These are phyloP conservation scores for Globisporangium camurandrum DNA, from an alignment of 352 stramenopile genomes.

Conservation along the genomic window DNA sequence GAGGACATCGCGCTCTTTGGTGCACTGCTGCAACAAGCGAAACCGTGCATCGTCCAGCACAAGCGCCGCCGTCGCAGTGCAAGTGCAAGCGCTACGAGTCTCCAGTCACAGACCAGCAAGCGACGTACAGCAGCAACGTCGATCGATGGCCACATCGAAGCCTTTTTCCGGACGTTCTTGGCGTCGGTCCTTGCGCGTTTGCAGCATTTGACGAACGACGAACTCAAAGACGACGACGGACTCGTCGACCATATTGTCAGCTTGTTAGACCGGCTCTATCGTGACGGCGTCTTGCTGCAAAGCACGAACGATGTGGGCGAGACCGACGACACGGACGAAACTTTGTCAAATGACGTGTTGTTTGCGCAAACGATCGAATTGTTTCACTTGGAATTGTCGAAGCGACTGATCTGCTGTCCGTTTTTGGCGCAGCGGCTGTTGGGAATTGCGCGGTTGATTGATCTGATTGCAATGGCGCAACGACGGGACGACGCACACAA, in stretches of 20 bases:
- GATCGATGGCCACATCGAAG: slow-evolving; percentile 39
- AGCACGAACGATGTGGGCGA: slow-evolving; percentile 9
- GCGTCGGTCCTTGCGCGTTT: slow-evolving; percentile 62
- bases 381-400: slow-evolving; percentile 79
- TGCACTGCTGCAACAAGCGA: slow-evolving; percentile 58
- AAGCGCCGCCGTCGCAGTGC: slow-evolving; percentile 49
- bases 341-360: slow-evolving; percentile 15
- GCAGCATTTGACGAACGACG: slow-evolving; percentile 51
- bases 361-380: slow-evolving; percentile 77
- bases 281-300: slow-evolving; percentile 50
- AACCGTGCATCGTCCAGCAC: slow-evolving; percentile 60
- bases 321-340: slow-evolving; percentile 13
- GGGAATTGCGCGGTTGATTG: slow-evolving; percentile 61
- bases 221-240: slow-evolving; percentile 77
- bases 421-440: slow-evolving; percentile 69
- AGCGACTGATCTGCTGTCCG: slow-evolving; percentile 82
- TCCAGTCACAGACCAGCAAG: slow-evolving; percentile 4
- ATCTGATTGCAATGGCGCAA: slow-evolving; percentile 75
- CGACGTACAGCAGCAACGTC: slow-evolving; percentile 10
- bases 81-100: neutral
- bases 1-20: slow-evolving; percentile 64
- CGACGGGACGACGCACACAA: slow-evolving; percentile 54
- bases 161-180: slow-evolving; percentile 78
- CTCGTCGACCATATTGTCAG: slow-evolving; percentile 68
- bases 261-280: slow-evolving; percentile 63